A percentile compares a stretch with the other conserved stretches of the same genome.
Evolutionary conservation across 1,284 basidiomycete species (phyloP).

Genomic region (Apiotrichum sp.): DNA sequence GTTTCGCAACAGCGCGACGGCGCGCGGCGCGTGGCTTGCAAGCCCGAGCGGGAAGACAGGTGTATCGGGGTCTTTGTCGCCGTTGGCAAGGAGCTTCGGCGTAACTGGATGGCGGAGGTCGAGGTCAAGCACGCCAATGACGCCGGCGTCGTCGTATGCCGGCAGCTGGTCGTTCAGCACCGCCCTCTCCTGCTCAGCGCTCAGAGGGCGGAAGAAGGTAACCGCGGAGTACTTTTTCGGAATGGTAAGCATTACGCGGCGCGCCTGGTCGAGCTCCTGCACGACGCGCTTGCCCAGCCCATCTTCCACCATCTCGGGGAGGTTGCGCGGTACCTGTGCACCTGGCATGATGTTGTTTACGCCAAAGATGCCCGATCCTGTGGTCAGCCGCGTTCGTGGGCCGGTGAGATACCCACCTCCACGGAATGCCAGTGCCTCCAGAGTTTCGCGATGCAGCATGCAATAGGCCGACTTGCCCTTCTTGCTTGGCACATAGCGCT

Average conservation of each 20-base stretch:
- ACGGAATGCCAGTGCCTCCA: no score
- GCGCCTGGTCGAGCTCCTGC: conserved; percentile 20
- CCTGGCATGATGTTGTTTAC: background rate
- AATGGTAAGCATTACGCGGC: background rate
- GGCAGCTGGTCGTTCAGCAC: background rate
- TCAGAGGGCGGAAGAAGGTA: conserved; percentile 1
- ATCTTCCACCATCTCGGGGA: conserved; percentile 9
- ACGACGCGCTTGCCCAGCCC: conserved; percentile 15
- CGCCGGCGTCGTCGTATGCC: background rate
- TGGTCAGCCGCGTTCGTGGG: background rate
- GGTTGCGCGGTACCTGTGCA: background rate
- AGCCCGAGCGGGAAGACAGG: conserved; percentile 1
- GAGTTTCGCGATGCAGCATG: no score
- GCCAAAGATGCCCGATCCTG: background rate
- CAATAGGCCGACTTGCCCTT: background rate
- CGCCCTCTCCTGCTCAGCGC: background rate
- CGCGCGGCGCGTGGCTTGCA: background rate
- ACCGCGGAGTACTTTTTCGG: no score
- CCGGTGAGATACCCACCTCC: no score
- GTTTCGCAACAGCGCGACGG: background rate
- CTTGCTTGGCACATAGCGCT: background rate
- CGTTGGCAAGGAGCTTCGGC: background rate
- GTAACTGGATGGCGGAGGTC: background rate
- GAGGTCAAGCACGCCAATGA: conserved; percentile 5
- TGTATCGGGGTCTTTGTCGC: background rate